phyloP scores from a whole-genome alignment of 306 rosid species.

The Lotus japonicus region DNA sequence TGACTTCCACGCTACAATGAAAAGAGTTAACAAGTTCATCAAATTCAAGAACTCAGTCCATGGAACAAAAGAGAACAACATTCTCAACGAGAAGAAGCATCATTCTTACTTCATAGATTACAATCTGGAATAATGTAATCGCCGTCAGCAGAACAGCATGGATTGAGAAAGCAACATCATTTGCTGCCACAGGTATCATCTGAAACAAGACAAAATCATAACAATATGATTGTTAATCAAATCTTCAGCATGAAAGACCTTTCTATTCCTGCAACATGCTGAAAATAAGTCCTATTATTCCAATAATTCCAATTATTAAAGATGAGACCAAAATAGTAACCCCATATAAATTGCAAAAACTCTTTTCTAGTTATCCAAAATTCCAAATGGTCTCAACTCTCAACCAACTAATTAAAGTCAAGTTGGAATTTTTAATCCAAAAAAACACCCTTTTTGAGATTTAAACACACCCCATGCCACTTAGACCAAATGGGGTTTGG shows the following conservation, averaged over 20 bases:
- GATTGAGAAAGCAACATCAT: conserved; percentile 85
- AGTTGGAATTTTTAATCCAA: no score
- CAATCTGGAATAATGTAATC: conserved; percentile 63
- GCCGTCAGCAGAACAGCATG: conserved; percentile 83
- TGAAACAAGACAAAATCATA: conserved; percentile 15
- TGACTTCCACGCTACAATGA: conserved; percentile 69
- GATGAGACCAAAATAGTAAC: no score
- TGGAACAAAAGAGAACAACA: background rate
- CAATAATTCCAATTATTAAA: no score
- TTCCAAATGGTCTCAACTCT: no score
- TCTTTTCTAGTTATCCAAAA: no score
- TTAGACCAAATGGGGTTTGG: no score
- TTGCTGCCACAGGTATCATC: conserved; percentile 97
- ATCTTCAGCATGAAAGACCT: background rate
- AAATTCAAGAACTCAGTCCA: background rate
- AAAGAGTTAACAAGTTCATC: conserved; percentile 14
- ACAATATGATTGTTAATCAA: background rate
- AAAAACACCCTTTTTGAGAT: no score
- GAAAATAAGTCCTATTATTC: background rate
- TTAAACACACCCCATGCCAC: no score
- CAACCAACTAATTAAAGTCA: no score
- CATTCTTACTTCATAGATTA: conserved; percentile 60
- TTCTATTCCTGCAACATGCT: background rate
- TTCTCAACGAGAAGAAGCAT: background rate
- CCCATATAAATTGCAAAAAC: no score